These are phyloP conservation scores for Penicillium manginii DNA, from an alignment of 495 filamentous ascomycete species.

Conservation along the genomic window DNA sequence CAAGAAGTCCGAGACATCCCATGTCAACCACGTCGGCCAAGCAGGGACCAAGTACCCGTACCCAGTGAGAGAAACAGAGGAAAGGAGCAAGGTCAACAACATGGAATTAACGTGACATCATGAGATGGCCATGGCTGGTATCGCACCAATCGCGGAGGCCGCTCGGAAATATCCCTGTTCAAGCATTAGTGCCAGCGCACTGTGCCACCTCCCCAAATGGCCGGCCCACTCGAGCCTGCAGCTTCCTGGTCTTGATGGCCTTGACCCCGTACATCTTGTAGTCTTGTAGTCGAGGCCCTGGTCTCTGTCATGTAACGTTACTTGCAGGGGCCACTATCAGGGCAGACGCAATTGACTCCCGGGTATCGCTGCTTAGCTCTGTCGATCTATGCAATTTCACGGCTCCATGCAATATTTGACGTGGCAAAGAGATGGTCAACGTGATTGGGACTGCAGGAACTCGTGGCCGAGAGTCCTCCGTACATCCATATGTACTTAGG, in stretches of 20 bases:
- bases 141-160: constrained; percentile 16
- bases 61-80: background rate
- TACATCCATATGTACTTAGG: background rate
- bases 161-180: constrained; percentile 14
- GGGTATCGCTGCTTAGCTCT: constrained; percentile 9
- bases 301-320: constrained; percentile 30
- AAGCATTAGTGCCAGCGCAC: constrained; percentile 9
- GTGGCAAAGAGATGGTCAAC: background rate
- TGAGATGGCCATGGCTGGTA: constrained; percentile 10
- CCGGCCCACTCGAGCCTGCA: background rate
- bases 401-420: background rate
- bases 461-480: constrained; percentile 9
- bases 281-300: background rate
- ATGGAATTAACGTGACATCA: constrained; percentile 19
- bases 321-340: constrained; percentile 21
- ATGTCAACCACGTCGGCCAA: constrained; percentile 5
- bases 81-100: background rate
- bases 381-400: constrained; percentile 5
- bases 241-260: background rate
- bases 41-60: background rate
- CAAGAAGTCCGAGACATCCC: background rate
- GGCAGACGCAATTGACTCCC: constrained; percentile 16
- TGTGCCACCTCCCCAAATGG: background rate
- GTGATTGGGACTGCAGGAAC: constrained; percentile 9
- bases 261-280: too few relatives aligned